A percentile compares a stretch with the other conserved stretches of the same genome.
These are phyloP conservation scores for Litsea cubeba DNA, from an alignment of 164 flowering plant genomes.

Conservation along the genomic window DNA sequence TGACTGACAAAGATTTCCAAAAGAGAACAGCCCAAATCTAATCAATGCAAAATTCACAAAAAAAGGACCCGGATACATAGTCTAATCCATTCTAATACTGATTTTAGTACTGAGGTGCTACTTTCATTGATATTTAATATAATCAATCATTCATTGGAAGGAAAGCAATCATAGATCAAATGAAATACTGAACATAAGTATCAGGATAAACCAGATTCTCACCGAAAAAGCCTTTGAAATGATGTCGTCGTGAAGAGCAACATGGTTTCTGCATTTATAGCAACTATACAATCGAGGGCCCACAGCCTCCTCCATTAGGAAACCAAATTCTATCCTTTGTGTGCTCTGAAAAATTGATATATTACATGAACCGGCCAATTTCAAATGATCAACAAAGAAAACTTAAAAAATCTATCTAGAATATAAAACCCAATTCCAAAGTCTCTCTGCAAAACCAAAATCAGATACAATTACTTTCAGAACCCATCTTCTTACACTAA, in stretches of 20 bases:
- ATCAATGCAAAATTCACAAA: neutral
- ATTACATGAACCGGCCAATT: neutral
- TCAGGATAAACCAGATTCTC: neutral
- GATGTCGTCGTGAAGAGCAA: conserved; percentile 65
- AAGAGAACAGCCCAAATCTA: neutral
- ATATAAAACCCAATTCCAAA: neutral
- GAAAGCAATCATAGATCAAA: neutral
- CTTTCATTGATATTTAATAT: neutral
- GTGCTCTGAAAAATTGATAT: neutral
- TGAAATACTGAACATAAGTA: neutral
- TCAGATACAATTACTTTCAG: neutral
- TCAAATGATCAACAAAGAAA: neutral
- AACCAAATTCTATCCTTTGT: conserved; percentile 4
- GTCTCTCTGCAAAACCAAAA: neutral
- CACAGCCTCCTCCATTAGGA: conserved; percentile 36
- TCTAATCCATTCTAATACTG: too few species aligned
- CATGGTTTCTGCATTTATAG: conserved; percentile 60
- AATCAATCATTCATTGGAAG: neutral
- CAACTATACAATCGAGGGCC: conserved; percentile 66
- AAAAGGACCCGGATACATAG: too few species aligned
- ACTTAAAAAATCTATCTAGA: neutral
- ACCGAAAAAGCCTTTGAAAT: conserved; percentile 71
- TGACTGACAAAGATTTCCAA: neutral
- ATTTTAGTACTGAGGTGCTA: neutral
- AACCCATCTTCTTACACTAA: neutral